Percentiles rank a stretch among this genome's conserved stretches.
phyloP scores from a whole-genome alignment of 2,329 filamentous ascomycete genomes.

The Colletotrichum somersetense region DNA sequence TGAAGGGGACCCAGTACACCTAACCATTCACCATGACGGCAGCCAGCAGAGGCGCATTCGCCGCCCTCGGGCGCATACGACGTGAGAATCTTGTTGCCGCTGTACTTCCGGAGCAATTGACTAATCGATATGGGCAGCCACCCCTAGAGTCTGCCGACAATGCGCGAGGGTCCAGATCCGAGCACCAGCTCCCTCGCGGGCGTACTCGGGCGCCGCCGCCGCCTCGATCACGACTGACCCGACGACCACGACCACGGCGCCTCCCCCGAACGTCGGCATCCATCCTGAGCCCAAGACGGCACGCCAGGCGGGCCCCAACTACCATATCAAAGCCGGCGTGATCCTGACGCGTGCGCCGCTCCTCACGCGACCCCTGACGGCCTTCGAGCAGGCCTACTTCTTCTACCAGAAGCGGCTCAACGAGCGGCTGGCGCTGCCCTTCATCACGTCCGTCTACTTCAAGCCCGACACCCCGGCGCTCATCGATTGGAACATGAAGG shows the following conservation, averaged over 20 bases:
- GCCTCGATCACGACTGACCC: slow-evolving; percentile 35
- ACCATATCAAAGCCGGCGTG: slow-evolving; percentile 73
- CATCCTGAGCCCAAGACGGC: slow-evolving; percentile 45
- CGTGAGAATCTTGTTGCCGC: slow-evolving; percentile 56
- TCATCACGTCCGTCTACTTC: slow-evolving; percentile 94
- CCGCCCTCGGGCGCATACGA: slow-evolving; percentile 62
- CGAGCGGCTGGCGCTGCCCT: slow-evolving; percentile 89
- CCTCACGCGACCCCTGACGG: slow-evolving; percentile 83
- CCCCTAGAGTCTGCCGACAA: slow-evolving; percentile 53
- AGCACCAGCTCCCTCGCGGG: slow-evolving; percentile 47
- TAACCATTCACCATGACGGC: slow-evolving; percentile 61
- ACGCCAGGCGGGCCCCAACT: slow-evolving; percentile 46
- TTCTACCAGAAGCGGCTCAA: slow-evolving; percentile 98
- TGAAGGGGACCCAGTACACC: slow-evolving; percentile 31
- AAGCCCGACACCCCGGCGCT: slow-evolving; percentile 88
- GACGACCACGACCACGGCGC: slow-evolving; percentile 35
- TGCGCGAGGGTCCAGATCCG: slow-evolving; percentile 52
- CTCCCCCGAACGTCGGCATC: slow-evolving; percentile 48
- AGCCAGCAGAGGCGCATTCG: slow-evolving; percentile 68
- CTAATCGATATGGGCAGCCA: slow-evolving; percentile 43
- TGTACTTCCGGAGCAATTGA: slow-evolving; percentile 25
- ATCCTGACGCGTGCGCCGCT: slow-evolving; percentile 90
- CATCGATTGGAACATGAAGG: slow-evolving; percentile 91
- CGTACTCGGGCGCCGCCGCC: slow-evolving; percentile 51
- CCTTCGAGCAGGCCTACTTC: slow-evolving; percentile 93